Evolutionary conservation across 441 rosid species (phyloP).

Genomic region (Adansonia rubrostipa): DNA sequence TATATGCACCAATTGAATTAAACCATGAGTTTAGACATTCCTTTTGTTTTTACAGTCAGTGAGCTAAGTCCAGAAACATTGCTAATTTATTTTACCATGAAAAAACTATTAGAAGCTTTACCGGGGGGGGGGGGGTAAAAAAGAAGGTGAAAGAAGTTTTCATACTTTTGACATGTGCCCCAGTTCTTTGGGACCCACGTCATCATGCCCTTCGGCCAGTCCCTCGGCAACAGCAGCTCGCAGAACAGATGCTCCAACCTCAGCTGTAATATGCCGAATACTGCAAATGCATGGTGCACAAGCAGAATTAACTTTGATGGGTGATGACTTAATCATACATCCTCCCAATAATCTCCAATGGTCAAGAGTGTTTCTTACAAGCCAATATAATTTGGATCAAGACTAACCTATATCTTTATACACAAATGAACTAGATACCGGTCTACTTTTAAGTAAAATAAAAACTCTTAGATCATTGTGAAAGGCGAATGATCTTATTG

Average conservation of each 20-base stretch:
- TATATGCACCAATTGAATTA: too few species aligned
- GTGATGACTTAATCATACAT: not conserved
- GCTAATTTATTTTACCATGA: not conserved
- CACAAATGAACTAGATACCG: not conserved
- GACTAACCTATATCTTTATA: not conserved
- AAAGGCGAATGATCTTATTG: not conserved
- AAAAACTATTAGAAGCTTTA: not conserved
- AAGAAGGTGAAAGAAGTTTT: not conserved
- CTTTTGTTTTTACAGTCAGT: not conserved
- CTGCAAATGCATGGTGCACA: constrained; percentile 66
- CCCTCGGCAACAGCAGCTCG: constrained; percentile 81
- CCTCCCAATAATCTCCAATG: constrained; percentile 1
- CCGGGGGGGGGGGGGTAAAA: not conserved
- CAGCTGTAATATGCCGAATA: constrained; percentile 81
- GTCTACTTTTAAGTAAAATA: not conserved
- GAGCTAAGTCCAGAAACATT: not conserved
- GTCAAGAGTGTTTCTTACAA: not conserved
- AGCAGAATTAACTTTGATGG: not conserved
- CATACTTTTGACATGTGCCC: constrained; percentile 81
- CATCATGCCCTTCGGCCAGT: constrained; percentile 85
- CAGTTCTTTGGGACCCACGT: constrained; percentile 76
- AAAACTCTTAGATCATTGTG: not conserved
- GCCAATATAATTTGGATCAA: not conserved
- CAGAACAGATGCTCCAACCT: constrained; percentile 96
- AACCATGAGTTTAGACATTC: not conserved